Percentiles rank a stretch among this genome's conserved stretches.
phyloP scores from a whole-genome alignment of 1,284 basidiomycete species.

The Ganoderma lucidum region DNA sequence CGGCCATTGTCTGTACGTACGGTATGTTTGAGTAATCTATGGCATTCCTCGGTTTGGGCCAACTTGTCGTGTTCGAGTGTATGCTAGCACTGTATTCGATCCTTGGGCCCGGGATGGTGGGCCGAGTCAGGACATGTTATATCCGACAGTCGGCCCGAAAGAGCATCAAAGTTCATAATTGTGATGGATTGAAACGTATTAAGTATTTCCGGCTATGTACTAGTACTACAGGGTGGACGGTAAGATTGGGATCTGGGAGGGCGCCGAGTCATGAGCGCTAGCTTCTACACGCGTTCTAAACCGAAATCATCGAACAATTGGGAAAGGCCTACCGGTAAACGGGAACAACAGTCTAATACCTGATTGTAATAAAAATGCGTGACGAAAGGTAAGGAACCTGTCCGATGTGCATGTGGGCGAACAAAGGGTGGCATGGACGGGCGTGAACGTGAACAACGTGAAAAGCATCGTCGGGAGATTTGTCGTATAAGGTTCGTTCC shows the following conservation, averaged over 20 bases:
- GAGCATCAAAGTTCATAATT: not conserved
- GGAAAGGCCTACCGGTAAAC: not conserved
- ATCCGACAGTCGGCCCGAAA: not conserved
- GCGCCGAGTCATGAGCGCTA: not conserved
- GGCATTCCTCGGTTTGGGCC: too few species aligned
- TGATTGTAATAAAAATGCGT: slow-evolving; percentile 3
- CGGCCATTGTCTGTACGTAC: too few species aligned
- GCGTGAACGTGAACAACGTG: not conserved
- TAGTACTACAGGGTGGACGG: not conserved
- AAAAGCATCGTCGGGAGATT: not conserved
- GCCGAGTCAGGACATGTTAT: too few species aligned
- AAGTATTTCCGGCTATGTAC: not conserved
- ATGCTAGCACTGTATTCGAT: too few species aligned
- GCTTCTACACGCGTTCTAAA: not conserved
- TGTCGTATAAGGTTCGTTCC: not conserved
- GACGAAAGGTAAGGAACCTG: not conserved
- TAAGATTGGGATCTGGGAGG: not conserved
- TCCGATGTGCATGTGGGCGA: not conserved
- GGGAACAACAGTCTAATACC: not conserved
- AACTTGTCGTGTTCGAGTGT: too few species aligned
- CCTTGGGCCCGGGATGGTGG: too few species aligned
- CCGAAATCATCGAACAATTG: not conserved
- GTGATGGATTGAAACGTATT: not conserved
- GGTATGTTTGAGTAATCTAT: too few species aligned
- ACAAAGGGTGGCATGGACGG: not conserved